Evolutionary conservation across 2,329 filamentous ascomycete genomes (phyloP), one percentile per base, ranked within the genome.

Genomic region (Sarocladiaceae sp.): DNA sequence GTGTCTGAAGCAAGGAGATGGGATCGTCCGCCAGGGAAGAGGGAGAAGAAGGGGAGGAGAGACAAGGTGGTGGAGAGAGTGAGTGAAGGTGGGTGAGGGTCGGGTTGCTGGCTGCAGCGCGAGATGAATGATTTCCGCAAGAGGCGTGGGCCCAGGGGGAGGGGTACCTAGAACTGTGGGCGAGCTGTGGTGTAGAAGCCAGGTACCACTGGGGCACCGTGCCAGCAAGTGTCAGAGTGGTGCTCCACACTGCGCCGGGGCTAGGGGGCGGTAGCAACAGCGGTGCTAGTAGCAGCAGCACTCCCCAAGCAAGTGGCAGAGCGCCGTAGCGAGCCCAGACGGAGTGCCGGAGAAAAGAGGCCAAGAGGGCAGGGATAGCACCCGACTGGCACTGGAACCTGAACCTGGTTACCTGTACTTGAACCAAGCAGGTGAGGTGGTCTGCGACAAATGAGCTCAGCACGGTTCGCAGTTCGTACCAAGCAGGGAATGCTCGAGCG

Each of bases 51-150:
- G 26, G 32, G 23, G 43, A 40, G 16, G 27, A 44, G 26, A 34
- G 27, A 34, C 45, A 45, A n/a, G 23, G 9, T 41, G 37, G 37
- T 41, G 37, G 37, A 41, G 37, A 41, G 37, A 6, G 18, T 27
- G 37, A 41, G 37, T n/a, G n/a, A n/a, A n/a, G n/a, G n/a, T n/a
- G n/a, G 37, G 37, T 41, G 37, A 41, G 37, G 37, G 37, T 29
- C 37, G 37, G 37, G 18, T 29, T 27, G 37, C 37, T 41, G 37
- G 37, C 37, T 29, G 34, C 34, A 26, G 20, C 26, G 37, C 23
- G 37, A 41, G 37, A 41, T 41, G 37, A 41, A 41, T 41, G 37
- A 41, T 41, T 41, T 41, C 37, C 37, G 37, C 37, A 41, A 41
- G 37, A 41, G 37, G 37, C 37, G 37, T 18, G 24, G 23, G 23